Percentiles rank a stretch among this genome's conserved stretches.
Evolutionary conservation across 2,329 filamentous ascomycete species (phyloP).

Genomic region (Xylaria sp.): DNA sequence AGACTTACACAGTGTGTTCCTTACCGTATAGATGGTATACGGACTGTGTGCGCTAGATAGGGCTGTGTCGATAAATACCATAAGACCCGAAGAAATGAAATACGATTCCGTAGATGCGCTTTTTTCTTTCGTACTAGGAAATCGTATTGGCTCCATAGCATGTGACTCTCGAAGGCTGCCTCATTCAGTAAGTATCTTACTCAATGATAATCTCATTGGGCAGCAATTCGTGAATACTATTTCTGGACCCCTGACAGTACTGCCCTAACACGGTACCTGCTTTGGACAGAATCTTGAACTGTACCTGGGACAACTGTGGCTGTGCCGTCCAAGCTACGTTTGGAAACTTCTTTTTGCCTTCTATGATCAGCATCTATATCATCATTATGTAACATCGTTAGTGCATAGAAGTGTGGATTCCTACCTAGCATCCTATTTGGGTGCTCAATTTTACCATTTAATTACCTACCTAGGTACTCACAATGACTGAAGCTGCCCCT

Average conservation of each 20-base stretch:
- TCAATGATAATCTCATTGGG: neutral
- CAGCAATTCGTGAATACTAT: neutral
- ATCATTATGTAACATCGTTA: constrained; percentile 7
- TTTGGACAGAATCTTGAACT: neutral
- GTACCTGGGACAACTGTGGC: constrained; percentile 9
- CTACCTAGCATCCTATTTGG: neutral
- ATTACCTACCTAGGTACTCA: neutral
- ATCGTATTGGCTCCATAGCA: neutral
- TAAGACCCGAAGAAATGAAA: neutral
- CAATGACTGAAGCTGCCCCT: too few relatives aligned
- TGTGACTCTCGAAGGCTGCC: neutral
- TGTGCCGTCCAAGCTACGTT: neutral
- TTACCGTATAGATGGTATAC: neutral
- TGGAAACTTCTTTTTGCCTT: constrained; percentile 1
- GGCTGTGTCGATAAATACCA: neutral
- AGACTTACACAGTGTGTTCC: neutral
- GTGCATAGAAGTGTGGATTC: neutral
- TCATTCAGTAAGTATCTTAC: neutral
- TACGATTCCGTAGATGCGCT: too few relatives aligned
- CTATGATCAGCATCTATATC: neutral
- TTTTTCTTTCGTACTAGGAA: neutral
- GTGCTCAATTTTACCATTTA: neutral
- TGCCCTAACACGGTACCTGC: neutral
- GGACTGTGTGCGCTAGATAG: neutral
- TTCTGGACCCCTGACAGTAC: neutral